These are phyloP conservation scores for Aspergillus glaucus DNA, from an alignment of 2,329 filamentous ascomycete species.

Conservation along the genomic window DNA sequence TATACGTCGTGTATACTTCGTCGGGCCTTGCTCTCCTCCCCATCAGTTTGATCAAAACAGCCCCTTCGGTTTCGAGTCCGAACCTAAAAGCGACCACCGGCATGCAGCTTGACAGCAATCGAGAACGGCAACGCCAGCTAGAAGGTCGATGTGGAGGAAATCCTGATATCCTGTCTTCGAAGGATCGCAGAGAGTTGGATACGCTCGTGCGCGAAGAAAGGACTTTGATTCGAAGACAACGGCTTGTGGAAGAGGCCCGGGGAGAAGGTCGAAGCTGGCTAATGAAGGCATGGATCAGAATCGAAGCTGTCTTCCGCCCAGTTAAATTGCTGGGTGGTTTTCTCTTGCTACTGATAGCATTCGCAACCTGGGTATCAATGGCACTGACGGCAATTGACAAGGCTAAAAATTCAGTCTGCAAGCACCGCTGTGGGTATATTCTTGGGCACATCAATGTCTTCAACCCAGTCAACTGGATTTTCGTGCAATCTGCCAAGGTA, in stretches of 20 bases:
- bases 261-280: slow-evolving; percentile 71
- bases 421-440: slow-evolving; percentile 84
- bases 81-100: slow-evolving; percentile 70
- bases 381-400: slow-evolving; percentile 94
- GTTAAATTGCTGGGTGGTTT: slow-evolving; percentile 83
- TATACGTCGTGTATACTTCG: slow-evolving; percentile 85
- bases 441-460: slow-evolving; percentile 83
- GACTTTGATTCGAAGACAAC: slow-evolving; percentile 81
- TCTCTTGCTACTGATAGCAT: slow-evolving; percentile 64
- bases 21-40: slow-evolving; percentile 83
- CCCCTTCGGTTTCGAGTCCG: slow-evolving; percentile 77
- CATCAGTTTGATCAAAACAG: slow-evolving; percentile 84
- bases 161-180: slow-evolving; percentile 66
- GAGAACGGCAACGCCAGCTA: slow-evolving; percentile 85
- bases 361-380: slow-evolving; percentile 85
- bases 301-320: slow-evolving; percentile 76
- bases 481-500: slow-evolving; percentile 70
- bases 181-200: slow-evolving; percentile 85
- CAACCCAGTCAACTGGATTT: slow-evolving; percentile 88
- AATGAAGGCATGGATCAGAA: slow-evolving; percentile 69
- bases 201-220: slow-evolving; percentile 82
- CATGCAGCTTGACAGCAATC: slow-evolving; percentile 76
- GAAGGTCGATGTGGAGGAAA: slow-evolving; percentile 77
- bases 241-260: slow-evolving; percentile 62
- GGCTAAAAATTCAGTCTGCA: slow-evolving; percentile 90